A percentile compares a stretch with the other conserved stretches of the same genome.
Conservation (phyloP, 306 rosid species). For the Gastrolobium bilobum region DNA sequence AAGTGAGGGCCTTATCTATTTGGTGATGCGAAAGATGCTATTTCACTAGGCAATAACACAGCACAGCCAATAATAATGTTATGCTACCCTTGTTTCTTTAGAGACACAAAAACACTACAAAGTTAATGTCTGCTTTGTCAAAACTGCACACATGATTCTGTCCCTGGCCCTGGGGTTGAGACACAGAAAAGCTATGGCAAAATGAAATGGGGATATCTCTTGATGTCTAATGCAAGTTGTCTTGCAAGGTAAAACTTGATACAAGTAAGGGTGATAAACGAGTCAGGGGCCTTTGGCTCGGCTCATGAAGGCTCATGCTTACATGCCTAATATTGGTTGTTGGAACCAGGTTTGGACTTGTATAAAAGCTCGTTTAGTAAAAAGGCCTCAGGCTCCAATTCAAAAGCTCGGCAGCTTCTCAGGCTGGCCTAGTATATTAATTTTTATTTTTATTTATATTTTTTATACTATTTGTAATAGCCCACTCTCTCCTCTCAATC, state of each 20-base stretch:
- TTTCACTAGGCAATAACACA: slow-evolving; percentile 8
- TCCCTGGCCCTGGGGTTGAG: slow-evolving; percentile 6
- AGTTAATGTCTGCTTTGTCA: slow-evolving; percentile 29
- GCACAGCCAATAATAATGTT: slow-evolving; percentile 23
- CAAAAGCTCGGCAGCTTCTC: too few relatives aligned
- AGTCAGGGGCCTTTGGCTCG: too few relatives aligned
- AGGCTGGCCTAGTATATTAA: too few relatives aligned
- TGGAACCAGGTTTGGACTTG: too few relatives aligned
- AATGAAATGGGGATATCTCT: background rate
- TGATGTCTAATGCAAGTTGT: slow-evolving; percentile 14
- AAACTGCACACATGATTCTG: slow-evolving; percentile 46
- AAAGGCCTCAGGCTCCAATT: too few relatives aligned
- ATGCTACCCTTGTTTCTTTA: background rate
- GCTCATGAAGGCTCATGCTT: too few relatives aligned
- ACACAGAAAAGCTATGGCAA: background rate
- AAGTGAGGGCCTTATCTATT: slow-evolving; percentile 13
- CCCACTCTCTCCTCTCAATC: too few relatives aligned
- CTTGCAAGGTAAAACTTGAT: background rate
- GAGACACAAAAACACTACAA: slow-evolving; percentile 39
- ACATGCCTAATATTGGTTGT: too few relatives aligned
- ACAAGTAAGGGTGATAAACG: too few relatives aligned
- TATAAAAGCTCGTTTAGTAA: too few relatives aligned
- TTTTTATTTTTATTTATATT: too few relatives aligned
- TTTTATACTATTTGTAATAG: too few relatives aligned
- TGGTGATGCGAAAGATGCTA: slow-evolving; percentile 18